Base-by-base conservation (phyloP, 306 rosid species). In the Carpinus viminea region DNA sequence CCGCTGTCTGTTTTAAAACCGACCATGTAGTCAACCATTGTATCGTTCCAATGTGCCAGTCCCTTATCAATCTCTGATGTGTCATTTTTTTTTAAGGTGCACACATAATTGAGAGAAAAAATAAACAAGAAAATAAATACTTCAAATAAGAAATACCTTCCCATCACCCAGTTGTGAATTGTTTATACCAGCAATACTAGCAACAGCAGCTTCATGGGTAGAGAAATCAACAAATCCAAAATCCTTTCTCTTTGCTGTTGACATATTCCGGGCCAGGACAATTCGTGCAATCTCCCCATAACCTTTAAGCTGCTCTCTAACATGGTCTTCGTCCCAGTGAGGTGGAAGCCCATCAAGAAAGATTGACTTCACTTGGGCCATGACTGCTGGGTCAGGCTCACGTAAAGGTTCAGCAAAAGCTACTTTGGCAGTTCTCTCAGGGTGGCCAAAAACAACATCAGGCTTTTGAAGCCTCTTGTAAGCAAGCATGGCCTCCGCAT, bases 381-480 rank as follows among this genome's bases (percentile, higher is more conserved):
- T 93, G 74, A 89, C 60, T 73, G 83, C 90, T 28, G 90, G 93
- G 76, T 86, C 90, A 41, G 91, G 93, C 74, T 91, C 98, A 64
- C 81, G 88, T 41, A 77, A 65, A 68, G 96, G 96, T 83, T 91
- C 96, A 64, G 94, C 93, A 89, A 93, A 93, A 72, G 91, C 96
- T 83, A 93, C 97, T 84, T 93, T 93, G 65, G 87, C 96, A 41
- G 93, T 88, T 83, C 94, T 86, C 85, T 93, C 98, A 80, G 88
- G 70, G 75, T 92, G 96, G 71, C 96, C 98, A 85, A 93, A 91
- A 62, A 93, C 77, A 74, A 78, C 98, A 81, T 91, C 98, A 24
- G 91, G 89, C 85, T 88, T 88, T 82, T 89, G 98, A 88, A 93
- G 93, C 80, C 96, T 88, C 93, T 91, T 93, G 79, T 89, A 91